Evolutionary conservation across 2,329 filamentous ascomycete species (phyloP).

Genomic region (Neonectria punicea): DNA sequence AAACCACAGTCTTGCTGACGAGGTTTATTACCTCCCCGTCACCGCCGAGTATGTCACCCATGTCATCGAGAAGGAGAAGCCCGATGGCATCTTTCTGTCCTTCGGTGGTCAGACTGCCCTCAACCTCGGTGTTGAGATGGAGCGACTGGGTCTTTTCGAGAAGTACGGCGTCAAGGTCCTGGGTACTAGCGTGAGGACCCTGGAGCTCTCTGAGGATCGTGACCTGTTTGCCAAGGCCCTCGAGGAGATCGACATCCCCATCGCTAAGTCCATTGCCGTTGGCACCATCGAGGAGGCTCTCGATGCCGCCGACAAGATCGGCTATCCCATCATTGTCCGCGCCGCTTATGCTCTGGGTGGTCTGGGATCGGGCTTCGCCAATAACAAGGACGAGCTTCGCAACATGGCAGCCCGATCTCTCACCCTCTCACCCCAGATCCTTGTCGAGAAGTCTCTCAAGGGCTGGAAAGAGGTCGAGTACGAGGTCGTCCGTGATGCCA

Average conservation of each 20-base stretch:
- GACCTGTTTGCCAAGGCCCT: constrained; percentile 96
- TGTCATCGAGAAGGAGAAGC: constrained; percentile 94
- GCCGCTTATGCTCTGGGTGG: constrained; percentile 97
- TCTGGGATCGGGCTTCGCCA: constrained; percentile 94
- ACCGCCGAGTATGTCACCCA: constrained; percentile 98
- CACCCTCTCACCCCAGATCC: constrained; percentile 92
- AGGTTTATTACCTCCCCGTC: constrained; percentile 98
- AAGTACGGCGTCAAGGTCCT: constrained; percentile 96
- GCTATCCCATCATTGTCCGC: constrained; percentile 97
- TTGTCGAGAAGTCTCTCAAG: constrained; percentile 98
- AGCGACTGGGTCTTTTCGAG: constrained; percentile 94
- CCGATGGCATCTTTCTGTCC: constrained; percentile 96
- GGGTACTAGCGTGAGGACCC: constrained; percentile 91
- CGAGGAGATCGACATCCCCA: constrained; percentile 97
- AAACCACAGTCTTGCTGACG: constrained; percentile 93
- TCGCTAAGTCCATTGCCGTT: constrained; percentile 95
- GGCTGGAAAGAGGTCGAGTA: constrained; percentile 99
- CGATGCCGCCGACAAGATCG: constrained; percentile 84
- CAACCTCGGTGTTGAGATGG: constrained; percentile 97
- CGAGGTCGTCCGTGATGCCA: constrained; percentile 95
- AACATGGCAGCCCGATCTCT: constrained; percentile 93
- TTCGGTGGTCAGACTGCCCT: constrained; percentile 98
- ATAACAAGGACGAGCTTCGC: constrained; percentile 91
- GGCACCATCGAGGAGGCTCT: constrained; percentile 91
- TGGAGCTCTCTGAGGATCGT: constrained; percentile 95